Base-by-base conservation (phyloP, 176 grass and related monocot genomes). In the Eremochloa ophiuroides region DNA sequence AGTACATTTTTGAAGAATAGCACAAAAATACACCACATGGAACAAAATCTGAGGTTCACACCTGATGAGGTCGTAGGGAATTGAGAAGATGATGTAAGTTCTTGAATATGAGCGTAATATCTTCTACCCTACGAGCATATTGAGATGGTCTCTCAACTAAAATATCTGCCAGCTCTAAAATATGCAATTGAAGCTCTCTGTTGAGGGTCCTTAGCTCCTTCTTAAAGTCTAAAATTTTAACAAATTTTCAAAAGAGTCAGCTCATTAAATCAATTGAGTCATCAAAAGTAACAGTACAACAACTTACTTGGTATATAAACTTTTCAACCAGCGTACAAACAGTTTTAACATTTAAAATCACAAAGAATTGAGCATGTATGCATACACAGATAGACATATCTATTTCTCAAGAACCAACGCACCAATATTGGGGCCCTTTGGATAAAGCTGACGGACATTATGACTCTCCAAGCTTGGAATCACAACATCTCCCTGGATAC, bases 151-250 rank as follows among this genome's bases (percentile, higher is more conserved):
- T 90, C 82, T 98, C 92, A 69, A 98, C 88, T 78, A 95, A 76
- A 82, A 98, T 89, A 91, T 93, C 92, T 70, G 92, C 95, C 75
- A 98, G 68, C 82, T 95, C 95, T 84, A 95, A 71, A 76, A 98
- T 93, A 86, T 98, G 95, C 18, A 98, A 88, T 78, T 98, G 92
- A 72, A 98, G 90, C 55, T 98, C 92, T 81, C 95, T 90, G 86
- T 98, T 98, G 40, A 98, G 85, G 42, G 90, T 83, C 31, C 71
- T 94, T 89, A 98, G 85, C 72, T 95, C 95, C 86, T 89, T 91
- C 40, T 93, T 98, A 43, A 98, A 95, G 33, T 98, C 90, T 98
- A 77, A 84, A 82, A 66, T 40, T 40, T 83, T 58, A 80, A 87
- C 31, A 48, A 84, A 42, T 50, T 63, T 35, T 18, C 8, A 23